These are phyloP conservation scores for Magnusiomyces fungicola DNA, from an alignment of 1,139 yeast genomes.

Conservation along the genomic window DNA sequence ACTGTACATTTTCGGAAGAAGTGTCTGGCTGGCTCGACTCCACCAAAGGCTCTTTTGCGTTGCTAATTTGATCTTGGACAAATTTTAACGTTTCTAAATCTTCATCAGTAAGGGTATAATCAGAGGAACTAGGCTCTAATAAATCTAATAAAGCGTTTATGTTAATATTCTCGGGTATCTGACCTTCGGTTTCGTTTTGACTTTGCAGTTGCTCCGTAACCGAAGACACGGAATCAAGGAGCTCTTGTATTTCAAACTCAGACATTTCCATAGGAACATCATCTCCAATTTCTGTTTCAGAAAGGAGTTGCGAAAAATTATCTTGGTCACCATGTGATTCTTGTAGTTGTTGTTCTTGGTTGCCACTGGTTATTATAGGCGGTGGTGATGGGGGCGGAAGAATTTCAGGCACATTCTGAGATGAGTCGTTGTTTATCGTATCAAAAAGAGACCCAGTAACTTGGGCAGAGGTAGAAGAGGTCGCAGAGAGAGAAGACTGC, in stretches of 20 bases:
- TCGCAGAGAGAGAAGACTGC: not conserved
- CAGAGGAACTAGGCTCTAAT: not conserved
- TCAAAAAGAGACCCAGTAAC: not conserved
- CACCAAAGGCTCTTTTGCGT: not conserved
- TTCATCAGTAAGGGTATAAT: not conserved
- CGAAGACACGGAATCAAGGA: conserved; percentile 3
- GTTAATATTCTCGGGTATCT: not conserved
- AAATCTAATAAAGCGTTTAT: not conserved
- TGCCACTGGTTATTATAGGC: too few species aligned
- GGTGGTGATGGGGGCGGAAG: conserved; percentile 2
- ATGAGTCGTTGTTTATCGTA: not conserved
- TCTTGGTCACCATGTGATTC: too few species aligned
- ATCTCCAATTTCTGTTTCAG: too few species aligned
- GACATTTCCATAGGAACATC: conserved; percentile 1
- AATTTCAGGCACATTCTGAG: conserved; percentile 4
- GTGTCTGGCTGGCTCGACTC: not conserved
- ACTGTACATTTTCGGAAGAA: not conserved
- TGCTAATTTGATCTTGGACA: not conserved
- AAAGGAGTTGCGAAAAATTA: too few species aligned
- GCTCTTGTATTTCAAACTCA: conserved; percentile 3
- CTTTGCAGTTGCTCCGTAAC: conserved; percentile 1
- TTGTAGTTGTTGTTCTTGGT: too few species aligned
- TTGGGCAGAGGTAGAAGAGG: not conserved
- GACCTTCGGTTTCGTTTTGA: not conserved
- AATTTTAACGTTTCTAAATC: not conserved